Evolutionary conservation across 192 early-diverging fungal genomes (phyloP), one percentile per base, ranked within the genome.

Genomic region (Backusella parvicylindrica): DNA sequence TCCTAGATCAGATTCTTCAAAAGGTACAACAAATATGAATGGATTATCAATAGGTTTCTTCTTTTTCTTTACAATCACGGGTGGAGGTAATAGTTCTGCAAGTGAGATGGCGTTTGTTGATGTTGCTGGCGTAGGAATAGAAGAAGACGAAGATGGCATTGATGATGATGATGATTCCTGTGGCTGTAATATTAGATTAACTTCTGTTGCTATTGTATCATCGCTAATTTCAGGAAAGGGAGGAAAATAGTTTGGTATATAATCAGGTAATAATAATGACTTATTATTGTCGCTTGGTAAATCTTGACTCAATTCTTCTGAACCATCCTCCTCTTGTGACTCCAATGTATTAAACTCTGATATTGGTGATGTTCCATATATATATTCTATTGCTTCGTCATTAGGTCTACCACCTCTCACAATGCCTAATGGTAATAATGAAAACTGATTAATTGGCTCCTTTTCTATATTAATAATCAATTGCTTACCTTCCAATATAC

Each of bases 401-500:
- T 47, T 43, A 5, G 68, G 68, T n/a, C 37, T 28, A 18, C 68
- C 41, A 26, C 38, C 68, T 26, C 37, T 70, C 13, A 70, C 21
- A 28, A 70, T 37, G 30, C 68, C 68, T 70, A 47, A 68, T 40
- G n/a, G n/a, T n/a, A 68, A 9, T 33, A 33, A 31, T 35, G 18
- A 68, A 21, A n/a, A 11, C 12, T 35, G 37, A 21, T 71, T 23
- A 49, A 71, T 28, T 47, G 21, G 11, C 49, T 47, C 18, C 18
- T 47, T n/a, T 47, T 47, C 43, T 21, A 33, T 43, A 43, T 31
- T 64, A 43, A 13, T 60, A 12, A 28, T 60, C 21, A 65, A 23
- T 28, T 18, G 12, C 69, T 65, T 81, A 88, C 86, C 84, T 75
- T 78, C 66, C 15, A 88, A 32, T 21, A 83, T 71, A 37, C 75